Evolutionary conservation across 1,284 basidiomycete species (phyloP), one percentile per base, ranked within the genome.

Genomic region (Baeospora myosura): DNA sequence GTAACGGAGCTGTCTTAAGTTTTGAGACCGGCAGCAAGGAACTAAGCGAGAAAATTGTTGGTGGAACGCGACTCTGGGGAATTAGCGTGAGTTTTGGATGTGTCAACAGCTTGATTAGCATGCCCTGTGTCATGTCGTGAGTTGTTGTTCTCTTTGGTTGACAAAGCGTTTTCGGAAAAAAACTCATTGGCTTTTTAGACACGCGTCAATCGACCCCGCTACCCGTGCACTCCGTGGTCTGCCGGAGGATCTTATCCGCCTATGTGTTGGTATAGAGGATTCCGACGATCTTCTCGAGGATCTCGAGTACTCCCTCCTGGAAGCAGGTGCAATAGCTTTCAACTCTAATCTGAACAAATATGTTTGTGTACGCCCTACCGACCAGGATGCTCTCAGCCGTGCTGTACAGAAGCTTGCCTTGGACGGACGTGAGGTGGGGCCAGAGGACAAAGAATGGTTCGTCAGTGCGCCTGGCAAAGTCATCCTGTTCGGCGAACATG

Each of bases 91-190:
- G 89, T 55, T 98, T 99, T 60, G 96, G 96, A 23, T 94, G 91
- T 52, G 94, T 99, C 53, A 98, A 99, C 71, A 92, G 88, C 58
- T 66, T 99, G 59, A 98, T 98, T 65, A 94, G 90, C 53, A 98
- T 99, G 96, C 96, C 96, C 33, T 98, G 96, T 63, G 82, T 94
- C 53, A 98, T 99, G 96, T 96, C 92, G 92, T 95, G 64, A 66
- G 91, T 79, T 53, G 29, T 44, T 35, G 46, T 42, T 39, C 30
- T 29, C 38, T 42, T 38, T 20, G 44, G 45, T 37, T 37, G 17
- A 11, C 23, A 36, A 23, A 47, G 40, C 42, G 38, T 36, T 44
- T 47, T 37, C 41, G 51, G 51, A 41, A 17, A 43, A n/a, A n/a
- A n/a, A n/a, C 44, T 42, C 38, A 33, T 47, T 30, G 45, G 47